Base-by-base conservation (phyloP, 495 filamentous ascomycete species). In the Gamarada debralockiae region DNA sequence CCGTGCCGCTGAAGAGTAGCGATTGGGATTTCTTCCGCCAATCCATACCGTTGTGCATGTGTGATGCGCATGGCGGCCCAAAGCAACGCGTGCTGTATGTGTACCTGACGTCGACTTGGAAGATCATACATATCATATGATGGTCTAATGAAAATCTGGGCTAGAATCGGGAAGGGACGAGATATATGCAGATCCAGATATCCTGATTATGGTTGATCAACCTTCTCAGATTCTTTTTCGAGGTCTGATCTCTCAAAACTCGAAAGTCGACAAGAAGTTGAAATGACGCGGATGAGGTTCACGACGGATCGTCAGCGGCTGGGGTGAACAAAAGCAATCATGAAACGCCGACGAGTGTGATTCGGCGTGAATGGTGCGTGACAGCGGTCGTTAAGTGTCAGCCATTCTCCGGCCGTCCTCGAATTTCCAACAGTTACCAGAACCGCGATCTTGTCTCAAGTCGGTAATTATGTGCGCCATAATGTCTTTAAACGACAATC, bases 51-150 rank as follows among this genome's bases (percentile, higher is more conserved):
- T 24, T 10, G 12, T n/a, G 14, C 23, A 38, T 25, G 41, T 24
- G n/a, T 46, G 24, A 33, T 45, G 50, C 38, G 55, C 56, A 58
- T 58, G n/a, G 56, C 56, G 50, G 56, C 56, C 56, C 45, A 58
- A 58, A 39, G 23, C 21, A 17, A 33, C n/a, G n/a, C 20, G 44
- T 27, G 27, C 34, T 23, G 8, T 44, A 50, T 53, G 15, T 33
- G 50, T 53, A 54, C 56, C 50, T 54, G 50, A 58, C 45, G 37
- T 15, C 40, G 33, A 20, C 6, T 43, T 21, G 44, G 24, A 29
- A 37, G 46, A 49, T 52, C 21, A 21, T 40, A 58, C 33, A n/a
- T 45, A 56, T 44, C 48, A 49, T 42, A 49, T 47, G 51, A 49
- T 55, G 42, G 27, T 13, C 17, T 34, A 21, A 51, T 50, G 48